Conservation (phyloP, 306 rosid species). For the Begonia fuchsioides region DNA sequence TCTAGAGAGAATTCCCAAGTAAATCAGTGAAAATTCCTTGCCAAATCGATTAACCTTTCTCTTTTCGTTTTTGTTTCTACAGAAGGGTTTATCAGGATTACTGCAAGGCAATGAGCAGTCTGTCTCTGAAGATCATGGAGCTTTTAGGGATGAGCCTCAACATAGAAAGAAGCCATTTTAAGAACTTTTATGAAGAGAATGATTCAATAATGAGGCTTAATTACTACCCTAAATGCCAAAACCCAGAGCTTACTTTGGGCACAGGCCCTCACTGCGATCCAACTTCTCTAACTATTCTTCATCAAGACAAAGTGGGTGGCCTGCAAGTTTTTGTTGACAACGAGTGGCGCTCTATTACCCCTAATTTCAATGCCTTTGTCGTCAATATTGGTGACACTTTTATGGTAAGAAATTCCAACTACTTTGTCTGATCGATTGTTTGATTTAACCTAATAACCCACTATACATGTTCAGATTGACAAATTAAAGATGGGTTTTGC, state of each 20-base stretch:
- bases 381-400: conserved; percentile 99
- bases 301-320: conserved; percentile 89
- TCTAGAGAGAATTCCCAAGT: too few species aligned
- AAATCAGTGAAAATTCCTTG: too few species aligned
- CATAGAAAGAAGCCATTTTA: conserved; percentile 36
- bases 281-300: conserved; percentile 86
- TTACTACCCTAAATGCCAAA: conserved; percentile 87
- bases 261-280: too few species aligned
- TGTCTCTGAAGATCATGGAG: conserved; percentile 76
- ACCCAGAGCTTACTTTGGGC: conserved; percentile 80
- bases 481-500: too few species aligned
- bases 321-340: conserved; percentile 77
- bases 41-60: too few species aligned
- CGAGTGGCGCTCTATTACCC: conserved; percentile 61
- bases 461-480: too few species aligned
- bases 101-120: conserved; percentile 72
- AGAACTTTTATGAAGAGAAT: conserved; percentile 65
- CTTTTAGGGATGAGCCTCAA: conserved; percentile 89
- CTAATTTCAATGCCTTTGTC: conserved; percentile 74
- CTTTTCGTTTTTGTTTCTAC: too few species aligned
- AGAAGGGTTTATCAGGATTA: conserved; percentile 70
- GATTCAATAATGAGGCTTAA: too few species aligned
- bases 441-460: background rate
- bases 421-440: background rate
- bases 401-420: conserved; percentile 36